Evolutionary conservation across 2,329 filamentous ascomycete genomes (phyloP), one percentile per base, ranked within the genome.

Genomic region (Lecanicillium sp.): DNA sequence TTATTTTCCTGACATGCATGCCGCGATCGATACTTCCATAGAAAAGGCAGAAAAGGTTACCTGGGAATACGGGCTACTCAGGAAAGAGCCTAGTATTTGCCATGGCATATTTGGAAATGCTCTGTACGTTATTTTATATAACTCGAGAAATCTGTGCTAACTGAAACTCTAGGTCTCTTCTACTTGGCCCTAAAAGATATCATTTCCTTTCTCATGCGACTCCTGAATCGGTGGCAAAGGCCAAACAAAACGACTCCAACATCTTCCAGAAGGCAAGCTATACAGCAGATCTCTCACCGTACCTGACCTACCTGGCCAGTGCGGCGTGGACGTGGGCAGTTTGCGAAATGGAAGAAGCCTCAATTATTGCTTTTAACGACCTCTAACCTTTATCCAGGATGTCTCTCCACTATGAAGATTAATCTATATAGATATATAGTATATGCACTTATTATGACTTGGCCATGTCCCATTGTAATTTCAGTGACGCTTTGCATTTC

Each of bases 61-160:
- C 13, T 68, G 69, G 62, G 64, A 70, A 43, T 61, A 69, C 25
- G 75, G 74, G 0, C 49, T 78, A 9, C 53, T 80, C 43, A 74
- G 65, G 5, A 80, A 79, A 47, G 69, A 74, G 47, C 73, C 74
- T 2, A 78, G 72, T 50, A 50, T 81, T 22, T 80, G 76, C 51
- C 75, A 81, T 47, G 71, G 77, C 2, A 74, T 77, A 28, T 64
- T 70, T 0, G 73, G 77, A 15, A 80, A 80, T 47, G 72, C 74
- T 13, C 58, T 80, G 34, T 69, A 66, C 18, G 55, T 71, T 27
- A 11, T n/a, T 13, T 34, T 6, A 17, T 20, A 5, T n/a, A 28
- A 9, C 15, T 14, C n/a, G 13, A 6, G 7, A 5, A 7, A 7
- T 30, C 12, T 14, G 5, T 10, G 33, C 17, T 32, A 17, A 36